Evolutionary conservation across 2,329 filamentous ascomycete species (phyloP).

Genomic region (Tolypocladium sp.): DNA sequence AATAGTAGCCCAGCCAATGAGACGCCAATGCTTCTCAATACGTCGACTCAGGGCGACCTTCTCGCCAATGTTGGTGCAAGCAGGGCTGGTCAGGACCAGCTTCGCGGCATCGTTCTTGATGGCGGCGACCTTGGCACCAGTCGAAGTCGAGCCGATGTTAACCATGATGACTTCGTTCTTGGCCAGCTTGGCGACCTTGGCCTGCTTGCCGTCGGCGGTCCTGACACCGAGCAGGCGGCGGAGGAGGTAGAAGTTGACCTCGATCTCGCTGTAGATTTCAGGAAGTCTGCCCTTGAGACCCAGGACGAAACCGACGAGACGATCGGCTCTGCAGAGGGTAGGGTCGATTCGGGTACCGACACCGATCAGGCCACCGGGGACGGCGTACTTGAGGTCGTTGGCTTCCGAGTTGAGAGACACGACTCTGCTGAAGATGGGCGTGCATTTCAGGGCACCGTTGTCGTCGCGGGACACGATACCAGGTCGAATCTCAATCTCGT

Average conservation of each 20-base stretch:
- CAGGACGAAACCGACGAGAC: slow-evolving; percentile 94
- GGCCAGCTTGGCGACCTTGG: slow-evolving; percentile 94
- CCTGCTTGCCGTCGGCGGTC: slow-evolving; percentile 96
- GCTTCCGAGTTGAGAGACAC: slow-evolving; percentile 94
- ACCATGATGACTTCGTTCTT: slow-evolving; percentile 99
- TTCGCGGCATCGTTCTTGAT: slow-evolving; percentile 98
- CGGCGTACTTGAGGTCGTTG: slow-evolving; percentile 97
- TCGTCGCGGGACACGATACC: slow-evolving; percentile 96
- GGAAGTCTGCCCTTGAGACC: slow-evolving; percentile 89
- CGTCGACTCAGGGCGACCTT: slow-evolving; percentile 93
- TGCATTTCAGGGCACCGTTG: slow-evolving; percentile 88
- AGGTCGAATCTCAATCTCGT: slow-evolving; percentile 98
- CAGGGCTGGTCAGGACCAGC: slow-evolving; percentile 82
- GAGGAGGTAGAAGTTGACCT: slow-evolving; percentile 98
- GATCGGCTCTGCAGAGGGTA: slow-evolving; percentile 96
- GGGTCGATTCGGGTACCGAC: slow-evolving; percentile 96
- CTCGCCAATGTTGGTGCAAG: slow-evolving; percentile 94
- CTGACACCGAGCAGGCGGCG: slow-evolving; percentile 91
- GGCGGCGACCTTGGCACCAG: slow-evolving; percentile 91
- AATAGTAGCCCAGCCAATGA: slow-evolving; percentile 85
- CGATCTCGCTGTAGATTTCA: slow-evolving; percentile 95
- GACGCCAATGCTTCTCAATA: slow-evolving; percentile 98
- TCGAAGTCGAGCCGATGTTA: slow-evolving; percentile 96
- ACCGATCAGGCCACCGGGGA: slow-evolving; percentile 95
- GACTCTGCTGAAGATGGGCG: slow-evolving; percentile 91